Evolutionary conservation across 2,329 filamentous ascomycete genomes (phyloP).

Genomic region (Periconia macrospinosa): DNA sequence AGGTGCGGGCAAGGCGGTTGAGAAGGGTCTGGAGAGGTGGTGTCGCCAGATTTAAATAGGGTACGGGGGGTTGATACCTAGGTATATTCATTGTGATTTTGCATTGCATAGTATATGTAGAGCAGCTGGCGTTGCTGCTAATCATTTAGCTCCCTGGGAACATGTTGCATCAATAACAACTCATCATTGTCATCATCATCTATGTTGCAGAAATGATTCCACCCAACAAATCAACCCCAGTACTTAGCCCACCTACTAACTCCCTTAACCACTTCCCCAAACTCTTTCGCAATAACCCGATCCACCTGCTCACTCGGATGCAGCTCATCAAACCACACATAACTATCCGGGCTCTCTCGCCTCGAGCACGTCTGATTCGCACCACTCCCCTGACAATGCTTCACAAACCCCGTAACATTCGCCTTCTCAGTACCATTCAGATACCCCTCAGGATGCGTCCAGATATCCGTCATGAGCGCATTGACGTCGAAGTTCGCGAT

Average conservation of each 20-base stretch:
- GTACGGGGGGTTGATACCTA: background rate
- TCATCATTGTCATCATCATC: no score
- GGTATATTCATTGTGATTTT: background rate
- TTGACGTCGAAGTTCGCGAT: conserved; percentile 71
- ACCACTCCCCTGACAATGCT: conserved; percentile 54
- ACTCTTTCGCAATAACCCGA: conserved; percentile 59
- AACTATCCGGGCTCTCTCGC: conserved; percentile 55
- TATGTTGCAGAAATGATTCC: no score
- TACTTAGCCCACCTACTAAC: conserved; percentile 51
- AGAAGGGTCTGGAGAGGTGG: conserved; percentile 68
- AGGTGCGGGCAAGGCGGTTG: conserved; percentile 45
- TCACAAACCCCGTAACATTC: conserved; percentile 62
- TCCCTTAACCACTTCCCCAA: conserved; percentile 58
- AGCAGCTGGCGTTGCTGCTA: background rate
- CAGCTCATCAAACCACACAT: conserved; percentile 73
- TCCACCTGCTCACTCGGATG: conserved; percentile 70
- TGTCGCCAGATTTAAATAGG: conserved; percentile 66
- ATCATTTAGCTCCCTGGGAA: no score
- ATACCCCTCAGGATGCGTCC: conserved; percentile 61
- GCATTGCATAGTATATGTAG: background rate
- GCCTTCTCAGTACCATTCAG: conserved; percentile 64
- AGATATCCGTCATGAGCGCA: conserved; percentile 64
- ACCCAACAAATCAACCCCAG: conserved; percentile 25
- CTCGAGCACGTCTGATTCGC: conserved; percentile 37
- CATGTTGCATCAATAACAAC: no score